A percentile compares a stretch with the other conserved stretches of the same genome.
These are phyloP conservation scores for Monascus purpureus DNA, from an alignment of 495 filamentous ascomycete species.

Conservation along the genomic window DNA sequence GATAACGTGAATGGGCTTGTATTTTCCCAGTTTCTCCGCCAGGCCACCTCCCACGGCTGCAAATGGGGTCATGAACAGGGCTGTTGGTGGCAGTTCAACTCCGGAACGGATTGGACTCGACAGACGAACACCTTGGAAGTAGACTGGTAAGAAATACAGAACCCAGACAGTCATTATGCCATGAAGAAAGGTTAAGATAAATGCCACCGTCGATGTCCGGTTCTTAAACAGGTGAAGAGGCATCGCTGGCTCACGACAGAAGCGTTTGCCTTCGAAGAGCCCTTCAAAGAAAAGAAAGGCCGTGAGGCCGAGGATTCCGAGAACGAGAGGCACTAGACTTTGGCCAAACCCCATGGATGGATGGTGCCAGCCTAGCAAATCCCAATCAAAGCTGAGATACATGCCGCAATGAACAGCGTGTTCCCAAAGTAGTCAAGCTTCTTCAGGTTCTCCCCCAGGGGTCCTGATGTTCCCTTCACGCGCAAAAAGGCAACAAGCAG, in stretches of 20 bases:
- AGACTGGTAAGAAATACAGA: conserved; percentile 33
- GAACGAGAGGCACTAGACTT: conserved; percentile 26
- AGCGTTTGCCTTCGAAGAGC: conserved; percentile 2
- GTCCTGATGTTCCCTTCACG: conserved; percentile 10
- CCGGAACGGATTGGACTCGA: conserved; percentile 17
- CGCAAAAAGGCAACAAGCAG: conserved; percentile 37
- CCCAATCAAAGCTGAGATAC: conserved; percentile 34
- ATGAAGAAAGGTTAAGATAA: conserved; percentile 10
- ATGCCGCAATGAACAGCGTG: conserved; percentile 31
- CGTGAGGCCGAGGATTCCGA: conserved; percentile 9
- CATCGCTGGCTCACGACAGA: conserved; percentile 1
- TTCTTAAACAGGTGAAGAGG: not conserved
- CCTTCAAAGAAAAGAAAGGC: conserved; percentile 6
- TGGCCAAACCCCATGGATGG: conserved; percentile 36
- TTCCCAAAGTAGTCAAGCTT: conserved; percentile 43
- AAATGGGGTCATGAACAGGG: conserved; percentile 14
- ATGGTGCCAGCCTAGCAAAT: conserved; percentile 41
- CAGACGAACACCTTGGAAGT: conserved; percentile 26
- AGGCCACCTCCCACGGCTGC: conserved; percentile 17
- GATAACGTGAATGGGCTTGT: conserved; percentile 28
- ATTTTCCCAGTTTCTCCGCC: conserved; percentile 24
- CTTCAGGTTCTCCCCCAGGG: conserved; percentile 17
- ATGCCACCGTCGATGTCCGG: conserved; percentile 7
- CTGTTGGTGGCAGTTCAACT: conserved; percentile 21
- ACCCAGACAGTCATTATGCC: conserved; percentile 10